These are phyloP conservation scores for Lanmaoa rubissima DNA, from an alignment of 768 basidiomycete genomes.

Conservation along the genomic window DNA sequence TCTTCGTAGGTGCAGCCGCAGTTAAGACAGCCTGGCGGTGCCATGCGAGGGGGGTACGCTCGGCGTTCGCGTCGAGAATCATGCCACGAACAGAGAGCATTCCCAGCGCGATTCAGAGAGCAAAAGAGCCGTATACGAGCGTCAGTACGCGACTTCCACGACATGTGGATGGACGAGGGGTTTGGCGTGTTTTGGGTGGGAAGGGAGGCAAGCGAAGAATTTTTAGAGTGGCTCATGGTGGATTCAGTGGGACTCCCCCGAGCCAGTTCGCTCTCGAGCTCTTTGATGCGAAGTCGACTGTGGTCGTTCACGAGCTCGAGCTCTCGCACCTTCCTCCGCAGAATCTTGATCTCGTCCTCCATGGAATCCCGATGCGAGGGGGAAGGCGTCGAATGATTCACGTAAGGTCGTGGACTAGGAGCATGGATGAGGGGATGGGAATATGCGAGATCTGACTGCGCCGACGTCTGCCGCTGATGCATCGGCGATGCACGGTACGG, in stretches of 20 bases:
- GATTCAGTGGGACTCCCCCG: conserved; percentile 28
- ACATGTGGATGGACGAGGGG: conserved; percentile 44
- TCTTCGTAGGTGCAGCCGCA: conserved; percentile 85
- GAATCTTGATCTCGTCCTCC: conserved; percentile 52
- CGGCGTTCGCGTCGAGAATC: conserved; percentile 84
- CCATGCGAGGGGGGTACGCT: conserved; percentile 73
- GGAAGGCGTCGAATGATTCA: conserved; percentile 16
- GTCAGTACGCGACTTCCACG: conserved; percentile 74
- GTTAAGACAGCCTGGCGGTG: conserved; percentile 75
- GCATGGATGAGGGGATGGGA: conserved; percentile 15
- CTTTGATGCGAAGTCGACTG: conserved; percentile 44
- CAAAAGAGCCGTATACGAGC: conserved; percentile 71
- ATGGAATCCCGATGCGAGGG: conserved; percentile 23
- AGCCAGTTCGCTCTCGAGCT: conserved; percentile 48
- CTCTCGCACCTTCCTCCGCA: conserved; percentile 59
- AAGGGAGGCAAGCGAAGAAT: conserved; percentile 15
- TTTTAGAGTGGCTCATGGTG: conserved; percentile 18
- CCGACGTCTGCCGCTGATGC: conserved; percentile 24
- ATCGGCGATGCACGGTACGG: conserved; percentile 25
- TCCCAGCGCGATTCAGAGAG: conserved; percentile 82
- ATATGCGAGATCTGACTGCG: conserved; percentile 21
- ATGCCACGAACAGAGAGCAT: conserved; percentile 88
- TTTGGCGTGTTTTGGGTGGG: conserved; percentile 32
- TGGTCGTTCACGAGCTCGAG: conserved; percentile 60
- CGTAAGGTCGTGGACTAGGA: conserved; percentile 19